A percentile compares a stretch with the other conserved stretches of the same genome.
phyloP scores from a whole-genome alignment of 306 rosid genomes.

The Castanopsis chinensis region DNA sequence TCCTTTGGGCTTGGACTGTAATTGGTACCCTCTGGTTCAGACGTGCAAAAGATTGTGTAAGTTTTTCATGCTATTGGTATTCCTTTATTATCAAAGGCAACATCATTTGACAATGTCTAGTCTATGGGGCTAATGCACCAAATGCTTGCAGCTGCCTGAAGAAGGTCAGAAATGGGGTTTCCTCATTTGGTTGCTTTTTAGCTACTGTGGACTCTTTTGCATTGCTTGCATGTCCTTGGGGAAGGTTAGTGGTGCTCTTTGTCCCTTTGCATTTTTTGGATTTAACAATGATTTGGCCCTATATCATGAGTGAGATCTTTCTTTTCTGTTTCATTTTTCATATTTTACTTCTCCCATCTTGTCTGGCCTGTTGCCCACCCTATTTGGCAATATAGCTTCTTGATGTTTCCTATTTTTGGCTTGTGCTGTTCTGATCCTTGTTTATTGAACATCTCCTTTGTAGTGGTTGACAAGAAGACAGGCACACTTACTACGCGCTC shows the following conservation, averaged over 20 bases:
- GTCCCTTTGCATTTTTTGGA: not conserved
- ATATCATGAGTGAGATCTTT: not conserved
- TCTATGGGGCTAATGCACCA: constrained; percentile 24
- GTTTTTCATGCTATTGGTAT: constrained; percentile 22
- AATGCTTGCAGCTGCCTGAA: constrained; percentile 71
- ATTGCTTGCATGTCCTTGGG: constrained; percentile 87
- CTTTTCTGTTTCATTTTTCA: constrained; percentile 12
- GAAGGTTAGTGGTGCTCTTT: constrained; percentile 58
- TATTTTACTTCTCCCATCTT: not conserved
- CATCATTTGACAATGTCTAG: constrained; percentile 6
- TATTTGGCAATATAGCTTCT: not conserved
- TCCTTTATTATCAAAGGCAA: not conserved
- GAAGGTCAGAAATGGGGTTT: constrained; percentile 98
- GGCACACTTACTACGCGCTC: constrained; percentile 91
- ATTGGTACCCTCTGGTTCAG: constrained; percentile 90
- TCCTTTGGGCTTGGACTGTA: constrained; percentile 97
- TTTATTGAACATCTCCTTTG: constrained; percentile 20
- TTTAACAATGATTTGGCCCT: constrained; percentile 7
- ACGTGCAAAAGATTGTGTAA: constrained; percentile 73
- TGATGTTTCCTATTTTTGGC: constrained; percentile 1
- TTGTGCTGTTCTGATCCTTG: constrained; percentile 26
- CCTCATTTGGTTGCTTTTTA: constrained; percentile 95
- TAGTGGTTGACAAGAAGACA: constrained; percentile 97
- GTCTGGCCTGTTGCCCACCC: not conserved
- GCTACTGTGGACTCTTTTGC: constrained; percentile 87